phyloP scores from a whole-genome alignment of 495 filamentous ascomycete species.

The Tuber brumale region DNA sequence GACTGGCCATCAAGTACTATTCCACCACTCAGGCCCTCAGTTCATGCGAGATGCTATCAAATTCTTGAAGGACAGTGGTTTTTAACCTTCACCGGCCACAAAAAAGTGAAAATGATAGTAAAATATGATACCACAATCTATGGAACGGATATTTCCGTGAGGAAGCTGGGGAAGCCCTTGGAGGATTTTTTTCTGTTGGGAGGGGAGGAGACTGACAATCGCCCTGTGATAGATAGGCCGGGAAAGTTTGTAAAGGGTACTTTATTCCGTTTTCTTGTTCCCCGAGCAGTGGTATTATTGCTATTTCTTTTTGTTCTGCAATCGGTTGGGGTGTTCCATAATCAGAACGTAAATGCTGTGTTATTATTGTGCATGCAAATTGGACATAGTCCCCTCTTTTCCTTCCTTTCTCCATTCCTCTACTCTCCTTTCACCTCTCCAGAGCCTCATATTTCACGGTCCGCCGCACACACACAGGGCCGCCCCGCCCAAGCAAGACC shows the following conservation, averaged over 20 bases:
- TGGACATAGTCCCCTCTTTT: background rate
- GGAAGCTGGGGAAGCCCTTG: background rate
- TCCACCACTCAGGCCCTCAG: slow-evolving; percentile 21
- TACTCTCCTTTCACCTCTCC: background rate
- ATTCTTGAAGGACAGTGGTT: slow-evolving; percentile 10
- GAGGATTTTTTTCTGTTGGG: background rate
- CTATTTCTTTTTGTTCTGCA: background rate
- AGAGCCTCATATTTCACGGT: background rate
- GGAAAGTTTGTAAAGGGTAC: background rate
- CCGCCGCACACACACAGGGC: background rate
- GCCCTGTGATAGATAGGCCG: background rate
- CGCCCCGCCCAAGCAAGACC: background rate
- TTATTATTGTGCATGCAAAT: background rate
- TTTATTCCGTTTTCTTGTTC: background rate
- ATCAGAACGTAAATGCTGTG: background rate
- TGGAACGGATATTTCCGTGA: background rate
- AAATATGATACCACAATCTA: background rate
- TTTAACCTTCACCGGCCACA: background rate
- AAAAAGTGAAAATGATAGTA: background rate
- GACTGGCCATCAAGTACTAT: slow-evolving; percentile 29
- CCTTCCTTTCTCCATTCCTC: background rate
- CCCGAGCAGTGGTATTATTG: background rate
- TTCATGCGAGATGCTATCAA: slow-evolving; percentile 17
- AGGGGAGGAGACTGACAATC: background rate
- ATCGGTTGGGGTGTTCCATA: background rate